Evolutionary conservation across 2,329 filamentous ascomycete genomes (phyloP), one percentile per base, ranked within the genome.

Genomic region (Fusarium mundagurra): DNA sequence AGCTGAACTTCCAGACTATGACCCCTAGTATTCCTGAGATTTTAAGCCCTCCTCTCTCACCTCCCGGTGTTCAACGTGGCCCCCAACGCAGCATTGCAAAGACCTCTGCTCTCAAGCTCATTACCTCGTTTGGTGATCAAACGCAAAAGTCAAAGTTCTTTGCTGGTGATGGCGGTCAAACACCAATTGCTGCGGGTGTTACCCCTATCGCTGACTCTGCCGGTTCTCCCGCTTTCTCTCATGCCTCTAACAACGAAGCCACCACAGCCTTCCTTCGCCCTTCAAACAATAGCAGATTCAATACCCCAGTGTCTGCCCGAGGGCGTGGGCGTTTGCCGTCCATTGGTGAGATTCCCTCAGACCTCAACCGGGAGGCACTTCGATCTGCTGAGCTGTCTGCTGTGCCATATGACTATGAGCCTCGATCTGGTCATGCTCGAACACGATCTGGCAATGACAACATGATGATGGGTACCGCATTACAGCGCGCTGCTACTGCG

Each of bases 121-220:
- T 98, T 77, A 98, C 96, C 1, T 92, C 93, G 1, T 98, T 99
- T 78, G 93, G 91, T 13, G 90, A 91, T 54, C 86, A 86, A 51
- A 84, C 84, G 9, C 85, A 86, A 29, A 91, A 92, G 71, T 90
- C 91, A 61, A 91, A 90, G 82, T 91, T 94, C 83, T 90, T 92
- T 75, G 84, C 86, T 1, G 84, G 82, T 11, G 90, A 91, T 57
- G 88, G 87, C 41, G 89, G 89, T 14, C 86, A 86, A 74, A 98
- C 95, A 0, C 95, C 95, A 1, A 92, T 95, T 74, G 93, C 93
- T 16, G 92, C 91, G 3, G 94, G 93, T n/a, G 89, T 93, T 2
- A 98, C 96, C 0, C 96, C 96, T 0, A 98, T 98, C 77, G 92
- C 93, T 3, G 92, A 95, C 74, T 93, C 93, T 44, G 93, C 92